Conservation (phyloP, 805 yeast species). For the Ogataea siamensis region DNA sequence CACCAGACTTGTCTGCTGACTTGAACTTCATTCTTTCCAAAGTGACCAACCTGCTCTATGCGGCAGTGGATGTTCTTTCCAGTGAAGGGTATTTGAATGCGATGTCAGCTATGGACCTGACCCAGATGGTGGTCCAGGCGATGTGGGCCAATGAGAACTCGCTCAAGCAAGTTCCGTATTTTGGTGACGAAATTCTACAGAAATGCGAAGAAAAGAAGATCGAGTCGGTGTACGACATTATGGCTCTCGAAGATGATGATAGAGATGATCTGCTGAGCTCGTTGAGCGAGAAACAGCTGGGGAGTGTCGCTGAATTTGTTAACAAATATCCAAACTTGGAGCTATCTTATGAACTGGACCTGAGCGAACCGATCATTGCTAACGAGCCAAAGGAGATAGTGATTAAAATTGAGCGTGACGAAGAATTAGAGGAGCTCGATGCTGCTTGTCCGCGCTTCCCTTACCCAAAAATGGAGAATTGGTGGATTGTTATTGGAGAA, state of each 20-base stretch:
- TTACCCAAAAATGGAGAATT: slow-evolving; percentile 54
- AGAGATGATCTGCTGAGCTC: slow-evolving; percentile 61
- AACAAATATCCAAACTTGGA: slow-evolving; percentile 89
- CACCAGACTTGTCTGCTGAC: slow-evolving; percentile 62
- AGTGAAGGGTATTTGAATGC: slow-evolving; percentile 80
- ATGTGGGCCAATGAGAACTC: slow-evolving; percentile 80
- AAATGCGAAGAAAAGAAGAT: slow-evolving; percentile 57
- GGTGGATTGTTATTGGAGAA: slow-evolving; percentile 93
- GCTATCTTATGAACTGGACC: slow-evolving; percentile 49
- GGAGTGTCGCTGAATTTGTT: slow-evolving; percentile 79
- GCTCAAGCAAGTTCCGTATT: slow-evolving; percentile 76
- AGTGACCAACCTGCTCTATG: slow-evolving; percentile 53
- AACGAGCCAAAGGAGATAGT: slow-evolving; percentile 45
- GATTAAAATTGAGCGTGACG: slow-evolving; percentile 64
- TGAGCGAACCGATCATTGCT: slow-evolving; percentile 40
- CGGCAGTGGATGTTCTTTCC: slow-evolving; percentile 72
- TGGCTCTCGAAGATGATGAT: slow-evolving; percentile 63
- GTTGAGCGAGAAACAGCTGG: slow-evolving; percentile 45
- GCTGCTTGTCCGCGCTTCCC: slow-evolving; percentile 66
- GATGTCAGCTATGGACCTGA: slow-evolving; percentile 76
- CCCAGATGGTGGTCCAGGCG: slow-evolving; percentile 87
- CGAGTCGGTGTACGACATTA: slow-evolving; percentile 75
- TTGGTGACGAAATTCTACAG: slow-evolving; percentile 46
- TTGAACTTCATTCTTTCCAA: slow-evolving; percentile 49
- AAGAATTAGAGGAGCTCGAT: slow-evolving; percentile 61